Conservation (phyloP, 2,329 filamentous ascomycete species). For the Venturia nashicola region DNA sequence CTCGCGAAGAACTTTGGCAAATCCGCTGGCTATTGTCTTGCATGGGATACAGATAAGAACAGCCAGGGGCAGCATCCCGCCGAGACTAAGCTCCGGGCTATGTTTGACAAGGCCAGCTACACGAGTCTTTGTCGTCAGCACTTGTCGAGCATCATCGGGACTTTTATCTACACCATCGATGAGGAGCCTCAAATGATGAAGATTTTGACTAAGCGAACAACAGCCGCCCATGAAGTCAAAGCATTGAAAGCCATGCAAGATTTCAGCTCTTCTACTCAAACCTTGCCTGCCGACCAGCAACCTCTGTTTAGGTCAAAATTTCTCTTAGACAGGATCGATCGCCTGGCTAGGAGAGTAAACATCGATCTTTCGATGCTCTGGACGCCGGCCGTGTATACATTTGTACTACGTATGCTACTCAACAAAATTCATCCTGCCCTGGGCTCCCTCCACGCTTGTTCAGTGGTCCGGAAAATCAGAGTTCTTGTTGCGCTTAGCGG, state of each 20-base stretch:
- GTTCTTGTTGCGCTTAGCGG: constrained; percentile 72
- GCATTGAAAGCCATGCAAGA: constrained; percentile 52
- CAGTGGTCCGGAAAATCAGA: constrained; percentile 74
- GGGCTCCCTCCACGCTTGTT: constrained; percentile 76
- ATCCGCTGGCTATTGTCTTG: constrained; percentile 71
- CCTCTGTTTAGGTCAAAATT: constrained; percentile 74
- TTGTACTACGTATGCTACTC: constrained; percentile 64
- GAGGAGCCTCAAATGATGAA: constrained; percentile 20
- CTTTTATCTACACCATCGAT: constrained; percentile 51
- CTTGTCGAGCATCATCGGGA: constrained; percentile 65
- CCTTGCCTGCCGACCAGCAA: constrained; percentile 68
- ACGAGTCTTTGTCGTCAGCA: constrained; percentile 50
- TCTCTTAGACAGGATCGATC: constrained; percentile 56
- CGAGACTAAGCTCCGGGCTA: constrained; percentile 54
- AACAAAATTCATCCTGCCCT: constrained; percentile 72
- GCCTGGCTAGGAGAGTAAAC: constrained; percentile 62
- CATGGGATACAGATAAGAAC: constrained; percentile 37
- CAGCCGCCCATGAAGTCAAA: neutral
- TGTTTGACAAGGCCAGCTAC: constrained; percentile 56
- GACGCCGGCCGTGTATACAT: constrained; percentile 62
- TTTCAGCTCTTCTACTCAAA: constrained; percentile 52
- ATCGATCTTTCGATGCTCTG: constrained; percentile 56
- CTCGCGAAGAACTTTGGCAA: constrained; percentile 62
- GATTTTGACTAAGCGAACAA: neutral
- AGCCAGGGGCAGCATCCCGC: constrained; percentile 15